Evolutionary conservation across 768 basidiomycete species (phyloP).

Genomic region (Fistulinella prunicolor): DNA sequence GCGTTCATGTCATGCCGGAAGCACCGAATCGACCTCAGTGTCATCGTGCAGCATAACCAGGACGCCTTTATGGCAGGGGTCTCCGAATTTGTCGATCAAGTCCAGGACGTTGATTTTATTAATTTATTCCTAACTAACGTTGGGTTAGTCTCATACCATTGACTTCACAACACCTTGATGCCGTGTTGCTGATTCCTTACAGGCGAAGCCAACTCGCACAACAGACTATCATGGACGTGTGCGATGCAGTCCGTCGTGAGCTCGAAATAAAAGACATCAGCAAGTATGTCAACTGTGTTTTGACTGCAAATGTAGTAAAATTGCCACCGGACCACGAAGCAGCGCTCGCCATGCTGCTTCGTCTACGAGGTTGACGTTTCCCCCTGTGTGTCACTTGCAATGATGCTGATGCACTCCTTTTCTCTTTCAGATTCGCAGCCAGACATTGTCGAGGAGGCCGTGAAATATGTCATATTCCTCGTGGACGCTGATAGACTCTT

Average conservation of each 20-base stretch:
- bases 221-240: slow-evolving; percentile 64
- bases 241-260: slow-evolving; percentile 70
- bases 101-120: slow-evolving; percentile 87
- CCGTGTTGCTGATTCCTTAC: slow-evolving; percentile 3
- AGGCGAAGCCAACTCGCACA: slow-evolving; percentile 60
- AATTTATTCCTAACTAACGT: slow-evolving; percentile 87
- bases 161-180: not conserved
- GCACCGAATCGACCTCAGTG: slow-evolving; percentile 88
- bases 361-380: slow-evolving; percentile 61
- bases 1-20: slow-evolving; percentile 91
- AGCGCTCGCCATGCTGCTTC: slow-evolving; percentile 70
- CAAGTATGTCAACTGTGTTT: slow-evolving; percentile 84
- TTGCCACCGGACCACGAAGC: slow-evolving; percentile 88
- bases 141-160: slow-evolving; percentile 49
- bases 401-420: not conserved
- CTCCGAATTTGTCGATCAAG: slow-evolving; percentile 72
- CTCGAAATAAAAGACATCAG: slow-evolving; percentile 70
- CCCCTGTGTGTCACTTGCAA: not conserved
- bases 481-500: slow-evolving; percentile 90
- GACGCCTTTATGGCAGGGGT: slow-evolving; percentile 61
- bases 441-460: slow-evolving; percentile 87
- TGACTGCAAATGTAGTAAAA: slow-evolving; percentile 93
- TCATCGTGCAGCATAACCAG: slow-evolving; percentile 83
- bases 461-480: slow-evolving; percentile 98
- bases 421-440: slow-evolving; percentile 44